These are phyloP conservation scores for Chlorencoelia australis DNA, from an alignment of 2,329 filamentous ascomycete genomes.

Conservation along the genomic window DNA sequence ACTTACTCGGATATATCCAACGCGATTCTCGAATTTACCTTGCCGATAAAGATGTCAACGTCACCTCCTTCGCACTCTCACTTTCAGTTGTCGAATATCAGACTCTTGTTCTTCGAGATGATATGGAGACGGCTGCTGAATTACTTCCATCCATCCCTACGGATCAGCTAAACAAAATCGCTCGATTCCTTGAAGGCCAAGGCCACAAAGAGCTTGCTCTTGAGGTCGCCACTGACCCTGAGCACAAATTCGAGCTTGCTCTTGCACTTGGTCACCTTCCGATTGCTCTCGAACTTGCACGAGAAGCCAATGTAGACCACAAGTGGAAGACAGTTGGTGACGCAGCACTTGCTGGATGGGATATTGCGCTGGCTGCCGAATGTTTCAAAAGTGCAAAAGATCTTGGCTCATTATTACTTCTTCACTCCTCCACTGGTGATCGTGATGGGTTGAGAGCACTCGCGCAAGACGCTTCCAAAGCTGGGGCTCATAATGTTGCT, in stretches of 20 bases:
- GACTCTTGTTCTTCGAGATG: constrained; percentile 84
- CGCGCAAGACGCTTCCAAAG: constrained; percentile 62
- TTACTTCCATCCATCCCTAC: constrained; percentile 73
- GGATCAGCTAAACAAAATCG: constrained; percentile 98
- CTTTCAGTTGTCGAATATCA: constrained; percentile 94
- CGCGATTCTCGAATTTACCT: constrained; percentile 93
- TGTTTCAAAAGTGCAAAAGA: constrained; percentile 90
- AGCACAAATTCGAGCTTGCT: constrained; percentile 93
- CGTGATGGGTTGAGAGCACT: constrained; percentile 62
- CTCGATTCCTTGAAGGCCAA: constrained; percentile 92
- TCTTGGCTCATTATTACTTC: constrained; percentile 74
- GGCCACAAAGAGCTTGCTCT: constrained; percentile 93
- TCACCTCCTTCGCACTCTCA: constrained; percentile 84
- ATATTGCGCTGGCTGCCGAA: constrained; percentile 78
- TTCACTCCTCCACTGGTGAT: constrained; percentile 81
- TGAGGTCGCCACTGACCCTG: constrained; percentile 85
- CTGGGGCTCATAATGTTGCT: constrained; percentile 81
- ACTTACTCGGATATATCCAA: constrained; percentile 89
- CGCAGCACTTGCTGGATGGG: constrained; percentile 76
- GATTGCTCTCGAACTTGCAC: constrained; percentile 75
- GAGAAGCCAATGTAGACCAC: constrained; percentile 78
- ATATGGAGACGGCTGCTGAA: constrained; percentile 84
- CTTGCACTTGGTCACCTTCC: constrained; percentile 74
- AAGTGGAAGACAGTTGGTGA: constrained; percentile 98
- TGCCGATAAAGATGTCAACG: constrained; percentile 87